These are phyloP conservation scores for Rutidosis leptorrhynchoides DNA, from an alignment of 129 eudicot genomes.

Conservation along the genomic window DNA sequence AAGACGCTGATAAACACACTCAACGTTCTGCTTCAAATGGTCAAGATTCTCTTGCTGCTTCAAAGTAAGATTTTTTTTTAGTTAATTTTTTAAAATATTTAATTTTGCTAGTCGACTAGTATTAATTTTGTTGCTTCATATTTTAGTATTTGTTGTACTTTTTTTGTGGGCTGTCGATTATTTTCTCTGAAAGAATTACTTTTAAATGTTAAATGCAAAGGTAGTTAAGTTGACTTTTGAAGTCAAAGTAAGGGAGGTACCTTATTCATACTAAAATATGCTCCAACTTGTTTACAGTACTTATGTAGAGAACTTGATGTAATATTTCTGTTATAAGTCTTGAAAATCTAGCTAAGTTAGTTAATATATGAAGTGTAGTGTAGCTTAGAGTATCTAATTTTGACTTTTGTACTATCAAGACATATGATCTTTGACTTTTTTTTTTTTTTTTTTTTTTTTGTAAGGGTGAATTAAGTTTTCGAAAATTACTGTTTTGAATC, in stretches of 20 bases:
- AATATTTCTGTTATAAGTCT: neutral
- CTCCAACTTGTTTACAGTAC: neutral
- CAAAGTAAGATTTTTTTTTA: slow-evolving; percentile 48
- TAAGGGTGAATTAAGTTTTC: neutral
- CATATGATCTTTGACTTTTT: neutral
- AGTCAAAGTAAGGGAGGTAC: slow-evolving; percentile 14
- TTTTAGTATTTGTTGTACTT: slow-evolving; percentile 11
- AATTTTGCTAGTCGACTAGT: slow-evolving; percentile 9
- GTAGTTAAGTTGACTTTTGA: slow-evolving; percentile 18
- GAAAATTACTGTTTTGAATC: neutral
- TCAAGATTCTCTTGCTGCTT: slow-evolving; percentile 43
- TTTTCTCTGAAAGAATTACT: neutral
- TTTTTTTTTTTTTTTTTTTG: too few species aligned
- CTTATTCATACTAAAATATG: neutral
- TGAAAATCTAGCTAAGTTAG: neutral
- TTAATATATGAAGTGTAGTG: neutral
- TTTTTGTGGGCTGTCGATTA: neutral
- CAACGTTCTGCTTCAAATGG: slow-evolving; percentile 39
- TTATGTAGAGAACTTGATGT: neutral
- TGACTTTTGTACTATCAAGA: slow-evolving; percentile 5
- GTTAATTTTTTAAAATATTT: neutral
- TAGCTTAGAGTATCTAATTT: neutral
- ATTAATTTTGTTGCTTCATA: neutral
- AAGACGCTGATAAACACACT: slow-evolving; percentile 31
- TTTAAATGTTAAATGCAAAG: neutral